A percentile compares a stretch with the other conserved stretches of the same genome.
Evolutionary conservation across 495 filamentous ascomycete species (phyloP).

Genomic region (Amorphotheca resinae): DNA sequence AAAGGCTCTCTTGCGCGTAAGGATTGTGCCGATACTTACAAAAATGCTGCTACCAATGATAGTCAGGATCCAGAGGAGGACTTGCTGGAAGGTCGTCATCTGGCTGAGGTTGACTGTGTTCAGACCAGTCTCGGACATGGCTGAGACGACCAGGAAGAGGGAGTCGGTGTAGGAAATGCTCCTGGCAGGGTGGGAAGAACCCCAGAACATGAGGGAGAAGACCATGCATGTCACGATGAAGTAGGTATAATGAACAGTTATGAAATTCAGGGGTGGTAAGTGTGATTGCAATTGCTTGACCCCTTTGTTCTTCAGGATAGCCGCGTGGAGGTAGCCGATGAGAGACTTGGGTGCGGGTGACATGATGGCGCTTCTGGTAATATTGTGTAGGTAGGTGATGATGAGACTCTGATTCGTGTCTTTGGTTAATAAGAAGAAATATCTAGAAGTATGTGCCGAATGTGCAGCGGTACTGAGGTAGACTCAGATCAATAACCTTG

Average conservation of each 20-base stretch:
- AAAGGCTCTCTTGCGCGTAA: constrained; percentile 58
- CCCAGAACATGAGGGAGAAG: constrained; percentile 61
- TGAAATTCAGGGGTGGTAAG: constrained; percentile 59
- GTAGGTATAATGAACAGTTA: constrained; percentile 67
- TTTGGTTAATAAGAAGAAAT: too few relatives aligned
- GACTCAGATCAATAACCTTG: too few relatives aligned
- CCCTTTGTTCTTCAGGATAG: too few relatives aligned
- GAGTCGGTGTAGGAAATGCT: constrained; percentile 63
- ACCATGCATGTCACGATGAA: constrained; percentile 55
- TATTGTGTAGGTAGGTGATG: too few relatives aligned
- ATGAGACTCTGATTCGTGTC: too few relatives aligned
- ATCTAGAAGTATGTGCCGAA: too few relatives aligned
- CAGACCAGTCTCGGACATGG: constrained; percentile 62
- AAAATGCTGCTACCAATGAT: constrained; percentile 60
- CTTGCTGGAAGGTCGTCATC: constrained; percentile 70
- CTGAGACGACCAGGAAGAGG: constrained; percentile 63
- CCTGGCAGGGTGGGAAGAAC: constrained; percentile 43
- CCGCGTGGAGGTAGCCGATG: too few relatives aligned
- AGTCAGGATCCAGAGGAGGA: constrained; percentile 58
- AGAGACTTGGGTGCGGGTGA: too few relatives aligned
- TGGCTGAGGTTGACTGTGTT: constrained; percentile 55
- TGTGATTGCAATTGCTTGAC: too few relatives aligned
- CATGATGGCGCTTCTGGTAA: too few relatives aligned
- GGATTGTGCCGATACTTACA: constrained; percentile 49
- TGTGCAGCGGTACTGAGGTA: too few relatives aligned